These are phyloP conservation scores for Podosphaera fusca DNA, from an alignment of 2,329 filamentous ascomycete species.

Conservation along the genomic window DNA sequence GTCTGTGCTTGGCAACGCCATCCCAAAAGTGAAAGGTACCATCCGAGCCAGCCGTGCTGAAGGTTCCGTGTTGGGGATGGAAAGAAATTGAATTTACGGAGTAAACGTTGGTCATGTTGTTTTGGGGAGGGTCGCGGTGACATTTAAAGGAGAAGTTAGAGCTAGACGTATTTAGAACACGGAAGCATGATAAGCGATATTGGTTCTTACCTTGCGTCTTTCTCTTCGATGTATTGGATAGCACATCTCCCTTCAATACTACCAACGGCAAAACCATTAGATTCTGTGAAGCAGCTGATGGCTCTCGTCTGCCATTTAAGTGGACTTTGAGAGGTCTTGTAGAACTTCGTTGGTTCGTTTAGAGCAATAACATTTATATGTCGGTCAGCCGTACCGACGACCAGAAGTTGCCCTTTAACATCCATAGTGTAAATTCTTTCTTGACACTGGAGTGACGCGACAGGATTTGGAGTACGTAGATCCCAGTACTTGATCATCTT, in stretches of 20 bases:
- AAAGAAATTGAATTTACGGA: conserved; percentile 95
- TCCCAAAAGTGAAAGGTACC: conserved; percentile 97
- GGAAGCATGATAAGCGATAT: background rate
- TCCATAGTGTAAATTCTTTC: conserved; percentile 84
- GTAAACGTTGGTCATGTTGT: conserved; percentile 70
- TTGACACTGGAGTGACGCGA: conserved; percentile 41
- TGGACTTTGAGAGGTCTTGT: conserved; percentile 89
- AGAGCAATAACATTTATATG: conserved; percentile 94
- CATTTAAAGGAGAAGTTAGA: conserved; percentile 99
- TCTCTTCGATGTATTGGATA: conserved; percentile 95
- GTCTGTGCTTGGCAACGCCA: conserved; percentile 67
- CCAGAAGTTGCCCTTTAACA: conserved; percentile 65
- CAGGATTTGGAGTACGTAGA: conserved; percentile 39
- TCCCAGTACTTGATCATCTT: conserved; percentile 86
- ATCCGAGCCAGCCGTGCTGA: conserved; percentile 85
- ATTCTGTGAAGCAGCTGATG: conserved; percentile 84
- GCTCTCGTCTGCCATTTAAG: conserved; percentile 96
- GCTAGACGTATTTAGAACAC: conserved; percentile 18
- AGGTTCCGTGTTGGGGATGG: conserved; percentile 92
- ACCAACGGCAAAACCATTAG: conserved; percentile 78
- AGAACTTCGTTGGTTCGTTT: conserved; percentile 68
- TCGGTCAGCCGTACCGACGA: conserved; percentile 79
- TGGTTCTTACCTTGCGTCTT: conserved; percentile 44
- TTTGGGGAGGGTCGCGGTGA: conserved; percentile 59
- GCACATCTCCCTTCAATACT: conserved; percentile 94